These are phyloP conservation scores for Phalaenopsis aphrodite DNA, from an alignment of 106 monocot species.

Conservation along the genomic window DNA sequence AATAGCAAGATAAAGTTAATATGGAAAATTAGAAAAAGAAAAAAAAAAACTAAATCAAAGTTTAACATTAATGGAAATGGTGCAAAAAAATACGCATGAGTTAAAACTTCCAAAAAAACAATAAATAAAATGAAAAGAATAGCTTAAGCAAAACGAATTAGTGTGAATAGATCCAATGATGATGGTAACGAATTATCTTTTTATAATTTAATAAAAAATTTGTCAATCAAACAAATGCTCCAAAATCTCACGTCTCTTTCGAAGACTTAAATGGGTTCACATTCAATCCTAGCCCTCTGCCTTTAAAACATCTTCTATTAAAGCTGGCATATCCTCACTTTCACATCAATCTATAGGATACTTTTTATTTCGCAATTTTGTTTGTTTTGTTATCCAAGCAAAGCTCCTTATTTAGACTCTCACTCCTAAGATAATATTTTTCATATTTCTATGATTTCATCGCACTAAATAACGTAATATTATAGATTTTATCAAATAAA, in stretches of 20 bases:
- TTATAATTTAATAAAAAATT: too few relatives aligned
- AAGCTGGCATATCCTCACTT: not conserved
- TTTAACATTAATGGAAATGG: too few relatives aligned
- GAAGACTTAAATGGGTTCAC: too few relatives aligned
- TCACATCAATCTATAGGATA: not conserved
- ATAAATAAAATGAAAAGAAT: not conserved
- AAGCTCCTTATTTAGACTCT: not conserved
- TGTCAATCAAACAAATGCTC: not conserved
- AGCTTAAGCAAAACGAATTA: not conserved
- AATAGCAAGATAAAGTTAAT: too few relatives aligned
- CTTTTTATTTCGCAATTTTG: not conserved
- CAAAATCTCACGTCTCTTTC: too few relatives aligned
- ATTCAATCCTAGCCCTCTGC: not conserved
- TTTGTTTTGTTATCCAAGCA: too few relatives aligned
- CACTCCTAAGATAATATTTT: not conserved
- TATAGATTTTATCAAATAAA: not conserved
- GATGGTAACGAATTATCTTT: too few relatives aligned
- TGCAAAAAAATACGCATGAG: not conserved
- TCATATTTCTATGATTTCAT: not conserved
- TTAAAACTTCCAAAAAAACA: not conserved
- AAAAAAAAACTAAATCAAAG: too few relatives aligned
- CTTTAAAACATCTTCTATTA: not conserved
- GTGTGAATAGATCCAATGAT: too few relatives aligned
- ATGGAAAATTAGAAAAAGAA: too few relatives aligned
- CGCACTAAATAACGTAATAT: not conserved